Evolutionary conservation across 768 basidiomycete species (phyloP).

Genomic region (Boletus speciosus): DNA sequence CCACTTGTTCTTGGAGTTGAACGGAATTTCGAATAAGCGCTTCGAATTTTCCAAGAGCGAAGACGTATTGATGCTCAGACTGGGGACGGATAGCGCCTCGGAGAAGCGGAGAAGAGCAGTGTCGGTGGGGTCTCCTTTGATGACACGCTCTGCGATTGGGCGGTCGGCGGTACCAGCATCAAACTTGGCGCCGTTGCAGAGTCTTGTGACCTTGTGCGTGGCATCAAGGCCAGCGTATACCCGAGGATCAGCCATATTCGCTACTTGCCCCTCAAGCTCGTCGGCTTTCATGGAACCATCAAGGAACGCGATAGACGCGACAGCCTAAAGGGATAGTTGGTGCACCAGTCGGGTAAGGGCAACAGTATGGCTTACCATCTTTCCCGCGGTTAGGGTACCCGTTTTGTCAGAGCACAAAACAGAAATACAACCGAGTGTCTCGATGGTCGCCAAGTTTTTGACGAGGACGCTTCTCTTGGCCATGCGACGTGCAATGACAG

Average conservation of each 20-base stretch:
- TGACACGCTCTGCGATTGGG: slow-evolving; percentile 32
- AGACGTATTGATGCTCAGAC: slow-evolving; percentile 20
- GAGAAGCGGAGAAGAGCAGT: slow-evolving; percentile 51
- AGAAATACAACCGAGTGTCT: slow-evolving; percentile 50
- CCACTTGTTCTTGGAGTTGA: slow-evolving; percentile 56
- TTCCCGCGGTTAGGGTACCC: slow-evolving; percentile 48
- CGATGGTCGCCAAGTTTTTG: slow-evolving; percentile 51
- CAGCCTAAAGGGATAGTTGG: slow-evolving; percentile 27
- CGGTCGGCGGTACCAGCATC: slow-evolving; percentile 29
- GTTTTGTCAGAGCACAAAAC: slow-evolving; percentile 56
- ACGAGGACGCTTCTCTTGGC: slow-evolving; percentile 45
- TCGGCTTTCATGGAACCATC: slow-evolving; percentile 22
- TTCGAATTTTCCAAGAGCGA: slow-evolving; percentile 20
- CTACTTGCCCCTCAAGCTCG: slow-evolving; percentile 18
- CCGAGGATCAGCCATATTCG: slow-evolving; percentile 5
- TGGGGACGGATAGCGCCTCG: slow-evolving; percentile 29
- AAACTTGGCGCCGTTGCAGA: slow-evolving; percentile 59
- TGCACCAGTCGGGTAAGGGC: background rate
- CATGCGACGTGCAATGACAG: slow-evolving; percentile 47
- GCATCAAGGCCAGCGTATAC: slow-evolving; percentile 25
- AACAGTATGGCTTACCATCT: slow-evolving; percentile 36
- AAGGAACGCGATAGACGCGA: slow-evolving; percentile 40
- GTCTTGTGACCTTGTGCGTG: slow-evolving; percentile 41
- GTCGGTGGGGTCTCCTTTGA: slow-evolving; percentile 52
- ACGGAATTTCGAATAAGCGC: slow-evolving; percentile 38